A percentile compares a stretch with the other conserved stretches of the same genome.
phyloP scores from a whole-genome alignment of 2,329 filamentous ascomycete genomes.

The Trichoderma asperellum region DNA sequence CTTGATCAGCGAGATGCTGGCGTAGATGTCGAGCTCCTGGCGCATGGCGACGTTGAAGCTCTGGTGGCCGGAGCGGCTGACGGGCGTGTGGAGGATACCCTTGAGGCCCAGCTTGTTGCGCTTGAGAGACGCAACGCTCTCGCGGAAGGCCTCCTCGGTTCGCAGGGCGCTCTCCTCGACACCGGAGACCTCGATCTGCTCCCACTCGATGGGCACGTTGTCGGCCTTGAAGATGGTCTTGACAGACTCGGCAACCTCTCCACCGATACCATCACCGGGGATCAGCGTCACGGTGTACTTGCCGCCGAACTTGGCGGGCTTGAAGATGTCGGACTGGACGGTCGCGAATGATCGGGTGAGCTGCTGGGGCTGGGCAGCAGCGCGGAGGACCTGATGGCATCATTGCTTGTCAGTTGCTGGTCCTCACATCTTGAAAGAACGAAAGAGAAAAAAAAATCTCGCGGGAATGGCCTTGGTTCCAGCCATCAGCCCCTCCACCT shows the following conservation, averaged over 20 bases:
- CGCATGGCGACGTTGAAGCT: conserved; percentile 99
- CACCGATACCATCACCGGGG: conserved; percentile 97
- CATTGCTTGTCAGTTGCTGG: conserved; percentile 34
- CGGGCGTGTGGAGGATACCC: conserved; percentile 97
- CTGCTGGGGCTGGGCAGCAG: conserved; percentile 53
- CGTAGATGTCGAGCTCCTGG: conserved; percentile 99
- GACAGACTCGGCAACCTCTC: conserved; percentile 96
- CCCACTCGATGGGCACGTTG: conserved; percentile 98
- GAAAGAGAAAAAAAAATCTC: neutral
- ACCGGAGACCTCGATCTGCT: conserved; percentile 95
- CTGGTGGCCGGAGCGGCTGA: conserved; percentile 95
- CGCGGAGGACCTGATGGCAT: conserved; percentile 54
- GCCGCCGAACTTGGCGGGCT: conserved; percentile 97
- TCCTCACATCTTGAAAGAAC: neutral
- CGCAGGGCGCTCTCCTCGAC: conserved; percentile 80
- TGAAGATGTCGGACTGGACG: conserved; percentile 94
- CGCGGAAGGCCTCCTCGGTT: conserved; percentile 92
- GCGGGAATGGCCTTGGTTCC: conserved; percentile 7
- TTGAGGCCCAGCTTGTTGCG: conserved; percentile 99
- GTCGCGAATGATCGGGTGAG: conserved; percentile 70
- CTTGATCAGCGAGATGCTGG: conserved; percentile 96
- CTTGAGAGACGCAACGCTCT: conserved; percentile 92
- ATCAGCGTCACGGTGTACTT: conserved; percentile 99
- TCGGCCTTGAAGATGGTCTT: conserved; percentile 99
- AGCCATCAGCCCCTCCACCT: conserved; percentile 10